A percentile compares a stretch with the other conserved stretches of the same genome.
Evolutionary conservation across 2,329 filamentous ascomycete genomes (phyloP).

Genomic region (Fusarium cicatricum): DNA sequence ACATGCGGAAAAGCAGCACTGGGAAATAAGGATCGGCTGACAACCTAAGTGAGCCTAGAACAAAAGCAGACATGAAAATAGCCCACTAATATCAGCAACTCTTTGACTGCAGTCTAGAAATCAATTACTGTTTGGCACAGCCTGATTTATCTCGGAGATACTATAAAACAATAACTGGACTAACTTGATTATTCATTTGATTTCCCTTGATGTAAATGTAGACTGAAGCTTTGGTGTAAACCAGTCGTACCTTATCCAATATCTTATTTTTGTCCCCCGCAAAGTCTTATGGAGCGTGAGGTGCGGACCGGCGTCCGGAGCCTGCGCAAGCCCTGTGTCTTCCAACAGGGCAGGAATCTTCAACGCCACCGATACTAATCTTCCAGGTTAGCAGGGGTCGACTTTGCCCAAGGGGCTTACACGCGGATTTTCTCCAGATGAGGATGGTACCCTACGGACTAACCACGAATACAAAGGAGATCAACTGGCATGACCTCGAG

Average conservation of each 20-base stretch:
- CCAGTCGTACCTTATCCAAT: too few species aligned
- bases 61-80: too few species aligned
- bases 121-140: too few species aligned
- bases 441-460: neutral
- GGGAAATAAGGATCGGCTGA: conserved; percentile 1
- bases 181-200: too few species aligned
- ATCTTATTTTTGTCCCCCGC: neutral
- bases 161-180: too few species aligned
- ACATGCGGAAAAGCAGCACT: neutral
- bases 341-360: conserved; percentile 15
- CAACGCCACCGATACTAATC: conserved; percentile 8
- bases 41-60: conserved; percentile 1
- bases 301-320: conserved; percentile 5
- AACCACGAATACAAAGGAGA: conserved; percentile 10
- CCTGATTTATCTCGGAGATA: too few species aligned
- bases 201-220: too few species aligned
- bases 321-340: neutral
- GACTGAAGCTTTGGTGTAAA: too few species aligned
- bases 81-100: too few species aligned
- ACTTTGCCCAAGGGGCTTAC: conserved; percentile 18
- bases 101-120: too few species aligned
- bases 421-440: neutral
- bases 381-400: conserved; percentile 15
- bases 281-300: too few species aligned
- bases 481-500: conserved; percentile 8